Evolutionary conservation across 441 rosid species (phyloP), one percentile per base, ranked within the genome.

Genomic region (Eruca vesicaria): DNA sequence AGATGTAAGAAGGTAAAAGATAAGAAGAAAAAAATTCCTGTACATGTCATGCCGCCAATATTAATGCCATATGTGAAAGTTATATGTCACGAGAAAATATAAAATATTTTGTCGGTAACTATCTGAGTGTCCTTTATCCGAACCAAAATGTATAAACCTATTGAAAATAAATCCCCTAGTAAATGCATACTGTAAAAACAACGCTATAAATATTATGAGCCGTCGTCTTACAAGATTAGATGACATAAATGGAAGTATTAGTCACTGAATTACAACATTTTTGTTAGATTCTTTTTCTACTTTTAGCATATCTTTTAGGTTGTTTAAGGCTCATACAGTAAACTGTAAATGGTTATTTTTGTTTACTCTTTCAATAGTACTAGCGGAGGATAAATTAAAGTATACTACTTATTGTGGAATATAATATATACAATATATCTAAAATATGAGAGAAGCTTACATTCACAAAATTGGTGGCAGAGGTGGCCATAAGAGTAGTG

Each of bases 401-500:
- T 32, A 33, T 61, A 61, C 45, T 4, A 31, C 6, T 31, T 15
- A 9, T 5, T 60, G 35, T 60, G 33, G 26, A 15, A 29, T 55
- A 4, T 53, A 38, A 18, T 43, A 26, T 66, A 28, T 48, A 31
- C 18, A 53, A 53, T 23, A 15, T 16, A 45, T 19, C 0, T 21
- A 23, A 35, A 9, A 8, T 8, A 31, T 18, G 62, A 48, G 50
- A 71, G 21, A 60, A 66, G 14, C 58, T 68, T 80, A 93, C 98
- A 82, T 81, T 79, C 0, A 86, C 19, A 71, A 91, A 90, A 41
- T 15, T 74, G 8, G 90, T 74, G 70, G 97, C 93, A 3, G 60
- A 83, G 38, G 70, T 19, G 4, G 70, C 61, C 86, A 94, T 77
- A 23, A 91, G 79, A 50, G 76, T 79, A 12, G 96, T 80, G 56